phyloP scores from a whole-genome alignment of 2,329 filamentous ascomycete species.

The Dactylellina leptospora region DNA sequence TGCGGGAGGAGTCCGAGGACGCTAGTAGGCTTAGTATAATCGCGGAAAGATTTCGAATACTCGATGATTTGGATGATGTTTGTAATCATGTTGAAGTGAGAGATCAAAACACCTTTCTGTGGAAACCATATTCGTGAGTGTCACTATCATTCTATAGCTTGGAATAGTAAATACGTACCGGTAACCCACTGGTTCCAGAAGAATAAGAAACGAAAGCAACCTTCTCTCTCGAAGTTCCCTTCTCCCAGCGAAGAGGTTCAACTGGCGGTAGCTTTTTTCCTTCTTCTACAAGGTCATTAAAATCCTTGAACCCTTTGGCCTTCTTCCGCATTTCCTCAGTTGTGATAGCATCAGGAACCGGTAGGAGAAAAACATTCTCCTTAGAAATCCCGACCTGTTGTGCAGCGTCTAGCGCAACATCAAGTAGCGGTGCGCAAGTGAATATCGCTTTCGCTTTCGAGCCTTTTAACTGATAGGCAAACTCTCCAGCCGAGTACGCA shows the following conservation, averaged over 20 bases:
- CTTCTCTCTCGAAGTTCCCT: slow-evolving; percentile 73
- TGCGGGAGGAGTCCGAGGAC: slow-evolving; percentile 77
- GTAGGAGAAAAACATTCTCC: slow-evolving; percentile 73
- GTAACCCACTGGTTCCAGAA: slow-evolving; percentile 79
- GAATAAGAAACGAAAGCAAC: slow-evolving; percentile 82
- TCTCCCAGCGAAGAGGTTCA: slow-evolving; percentile 68
- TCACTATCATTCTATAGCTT: neutral
- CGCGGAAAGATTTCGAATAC: slow-evolving; percentile 58
- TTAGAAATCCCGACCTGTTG: slow-evolving; percentile 70
- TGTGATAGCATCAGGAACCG: slow-evolving; percentile 68
- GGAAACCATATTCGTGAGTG: neutral
- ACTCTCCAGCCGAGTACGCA: slow-evolving; percentile 74
- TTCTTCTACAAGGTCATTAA: slow-evolving; percentile 72
- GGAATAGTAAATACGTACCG: slow-evolving; percentile 63
- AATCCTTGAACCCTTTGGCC: slow-evolving; percentile 67
- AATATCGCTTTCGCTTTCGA: slow-evolving; percentile 75
- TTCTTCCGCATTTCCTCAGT: slow-evolving; percentile 55
- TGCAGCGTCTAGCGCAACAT: slow-evolving; percentile 72
- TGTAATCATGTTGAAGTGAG: slow-evolving; percentile 79
- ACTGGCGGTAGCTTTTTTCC: slow-evolving; percentile 67
- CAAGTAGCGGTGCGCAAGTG: slow-evolving; percentile 73
- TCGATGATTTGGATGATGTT: slow-evolving; percentile 73
- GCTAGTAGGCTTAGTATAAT: slow-evolving; percentile 64
- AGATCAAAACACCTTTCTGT: slow-evolving; percentile 85
- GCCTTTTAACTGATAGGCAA: slow-evolving; percentile 76